These are phyloP conservation scores for Rugonectria rugulosa DNA, from an alignment of 2,329 filamentous ascomycete species.

Conservation along the genomic window DNA sequence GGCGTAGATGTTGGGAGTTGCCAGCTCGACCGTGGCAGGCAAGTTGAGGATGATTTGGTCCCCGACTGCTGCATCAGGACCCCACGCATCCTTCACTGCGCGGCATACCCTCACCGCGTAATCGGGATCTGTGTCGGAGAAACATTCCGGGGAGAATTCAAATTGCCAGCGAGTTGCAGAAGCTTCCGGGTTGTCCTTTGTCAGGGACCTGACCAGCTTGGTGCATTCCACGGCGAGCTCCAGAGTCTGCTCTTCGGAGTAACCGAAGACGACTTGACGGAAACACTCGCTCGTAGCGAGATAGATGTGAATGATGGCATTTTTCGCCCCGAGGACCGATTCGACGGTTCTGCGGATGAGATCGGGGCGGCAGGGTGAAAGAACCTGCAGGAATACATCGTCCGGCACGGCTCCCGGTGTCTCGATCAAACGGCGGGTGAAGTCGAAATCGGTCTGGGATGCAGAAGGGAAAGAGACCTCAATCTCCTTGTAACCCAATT, in stretches of 20 bases:
- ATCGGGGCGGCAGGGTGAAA: slow-evolving; percentile 90
- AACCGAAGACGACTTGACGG: slow-evolving; percentile 87
- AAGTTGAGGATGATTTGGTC: slow-evolving; percentile 95
- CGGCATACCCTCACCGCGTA: slow-evolving; percentile 86
- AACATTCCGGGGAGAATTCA: slow-evolving; percentile 86
- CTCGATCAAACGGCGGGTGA: slow-evolving; percentile 85
- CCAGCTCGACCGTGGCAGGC: slow-evolving; percentile 95
- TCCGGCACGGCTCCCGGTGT: slow-evolving; percentile 48
- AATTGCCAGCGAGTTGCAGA: slow-evolving; percentile 76
- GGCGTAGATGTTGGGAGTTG: no score
- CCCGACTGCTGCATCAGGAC: slow-evolving; percentile 75
- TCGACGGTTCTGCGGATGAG: slow-evolving; percentile 91
- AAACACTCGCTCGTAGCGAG: slow-evolving; percentile 97
- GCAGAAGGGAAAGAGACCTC: slow-evolving; percentile 96
- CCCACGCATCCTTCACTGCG: slow-evolving; percentile 96
- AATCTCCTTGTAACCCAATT: slow-evolving; percentile 96
- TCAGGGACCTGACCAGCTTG: slow-evolving; percentile 89
- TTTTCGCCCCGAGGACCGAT: slow-evolving; percentile 87
- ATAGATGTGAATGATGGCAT: slow-evolving; percentile 94
- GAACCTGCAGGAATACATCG: slow-evolving; percentile 90
- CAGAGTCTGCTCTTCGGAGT: slow-evolving; percentile 81
- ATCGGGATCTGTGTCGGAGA: slow-evolving; percentile 88
- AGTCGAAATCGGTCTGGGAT: slow-evolving; percentile 95
- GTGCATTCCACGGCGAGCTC: slow-evolving; percentile 86
- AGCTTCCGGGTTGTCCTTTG: slow-evolving; percentile 76